Evolutionary conservation across 177 flowering plant species (phyloP).

Genomic region (Vitis hybrid): DNA sequence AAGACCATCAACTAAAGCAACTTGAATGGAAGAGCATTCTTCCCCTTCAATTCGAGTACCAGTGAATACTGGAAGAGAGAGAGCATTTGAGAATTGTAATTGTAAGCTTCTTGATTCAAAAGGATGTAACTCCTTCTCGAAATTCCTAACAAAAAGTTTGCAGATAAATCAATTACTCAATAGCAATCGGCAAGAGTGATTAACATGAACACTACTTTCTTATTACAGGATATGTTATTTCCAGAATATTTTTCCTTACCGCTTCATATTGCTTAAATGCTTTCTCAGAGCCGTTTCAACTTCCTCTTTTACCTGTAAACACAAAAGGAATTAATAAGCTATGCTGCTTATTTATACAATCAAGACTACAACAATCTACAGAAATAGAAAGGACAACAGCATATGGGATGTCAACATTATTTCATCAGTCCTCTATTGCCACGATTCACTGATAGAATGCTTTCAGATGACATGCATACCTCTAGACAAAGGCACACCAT

Average conservation of each 20-base stretch:
- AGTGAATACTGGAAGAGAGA: constrained; percentile 90
- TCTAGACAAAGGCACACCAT: too few species aligned
- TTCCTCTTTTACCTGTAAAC: constrained; percentile 86
- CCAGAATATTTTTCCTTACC: constrained; percentile 41
- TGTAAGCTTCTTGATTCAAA: constrained; percentile 58
- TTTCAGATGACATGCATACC: too few species aligned
- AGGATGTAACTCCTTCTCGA: constrained; percentile 42
- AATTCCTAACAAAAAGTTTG: constrained; percentile 38
- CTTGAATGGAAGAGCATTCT: constrained; percentile 41
- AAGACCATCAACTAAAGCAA: constrained; percentile 56
- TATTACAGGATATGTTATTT: too few species aligned
- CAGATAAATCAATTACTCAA: constrained; percentile 8
- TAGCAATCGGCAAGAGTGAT: not conserved
- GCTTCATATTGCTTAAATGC: constrained; percentile 45
- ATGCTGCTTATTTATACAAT: not conserved
- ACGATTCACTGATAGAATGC: too few species aligned
- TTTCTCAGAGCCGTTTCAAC: constrained; percentile 73
- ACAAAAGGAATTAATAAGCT: not conserved
- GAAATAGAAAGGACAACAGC: not conserved
- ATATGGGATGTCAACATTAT: too few species aligned
- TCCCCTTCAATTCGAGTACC: constrained; percentile 83
- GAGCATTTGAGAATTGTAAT: constrained; percentile 55
- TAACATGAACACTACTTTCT: not conserved
- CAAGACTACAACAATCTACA: not conserved
- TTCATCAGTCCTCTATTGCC: too few species aligned